Evolutionary conservation across 1,284 basidiomycete species (phyloP), one percentile per base, ranked within the genome.

Genomic region (Agaricales sp.): DNA sequence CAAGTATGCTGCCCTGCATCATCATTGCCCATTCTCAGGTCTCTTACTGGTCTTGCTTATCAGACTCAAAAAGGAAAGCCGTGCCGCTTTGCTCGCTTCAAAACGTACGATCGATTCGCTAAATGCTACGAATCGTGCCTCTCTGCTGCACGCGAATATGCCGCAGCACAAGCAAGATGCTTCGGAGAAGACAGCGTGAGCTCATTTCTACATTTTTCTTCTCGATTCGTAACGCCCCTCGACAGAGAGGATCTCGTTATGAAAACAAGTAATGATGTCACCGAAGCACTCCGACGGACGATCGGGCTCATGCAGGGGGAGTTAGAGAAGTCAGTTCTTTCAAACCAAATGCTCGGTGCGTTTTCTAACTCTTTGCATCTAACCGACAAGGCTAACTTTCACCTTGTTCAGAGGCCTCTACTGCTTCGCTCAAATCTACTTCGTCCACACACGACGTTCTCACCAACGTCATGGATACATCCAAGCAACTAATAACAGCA

Each of bases 271-370:
- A 79, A 87, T 56, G 80, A 94, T 55, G 89, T 97, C 12, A 95
- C 92, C 0, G 83, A 87, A 45, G 80, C 90, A 1, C 68, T 97
- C 3, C 80, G 87, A 46, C 77, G 92, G 25, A 96, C 92, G 3
- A 77, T 92, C 22, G 75, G 73, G 16, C 68, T 91, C 6, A 91
- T 97, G 86, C 90, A 94, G 65, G 79, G 78, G 44, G 93, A 97
- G 60, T 78, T 97, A 2, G 88, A 96, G 59, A 79, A 82, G 25
- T 93, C 90, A 1, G 88, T 94, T 11, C 70, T 95, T 43, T 82
- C 87, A 1, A 75, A 74, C 2, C 93, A 97, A 61, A 80, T 93
- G 63, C 77, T 96, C 21, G 87, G 90, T 89, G 55, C 37, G 6
- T 4, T 1, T 51, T n/a, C 23, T 63, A 26, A 2, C n/a, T n/a